Evolutionary conservation across 2,329 filamentous ascomycete genomes (phyloP).

Genomic region (Chrysosphaeria jannelii): DNA sequence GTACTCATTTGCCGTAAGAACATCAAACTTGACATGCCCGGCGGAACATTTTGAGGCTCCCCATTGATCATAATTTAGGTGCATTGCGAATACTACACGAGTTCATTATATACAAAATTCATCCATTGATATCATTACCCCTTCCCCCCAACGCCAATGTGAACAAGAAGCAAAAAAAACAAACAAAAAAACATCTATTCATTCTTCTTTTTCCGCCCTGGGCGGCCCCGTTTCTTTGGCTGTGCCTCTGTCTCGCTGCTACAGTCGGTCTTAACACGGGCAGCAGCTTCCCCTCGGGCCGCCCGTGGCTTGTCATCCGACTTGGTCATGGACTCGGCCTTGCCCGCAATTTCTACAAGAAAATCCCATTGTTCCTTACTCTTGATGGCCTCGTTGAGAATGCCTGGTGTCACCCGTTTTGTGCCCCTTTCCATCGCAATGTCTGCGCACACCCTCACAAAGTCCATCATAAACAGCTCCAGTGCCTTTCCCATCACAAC

Average conservation of each 20-base stretch:
- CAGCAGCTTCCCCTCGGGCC: conserved; percentile 1
- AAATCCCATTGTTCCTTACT: conserved; percentile 88
- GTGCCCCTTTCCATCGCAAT: conserved; percentile 58
- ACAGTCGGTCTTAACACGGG: conserved; percentile 3
- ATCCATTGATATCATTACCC: too few species aligned
- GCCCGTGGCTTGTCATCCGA: conserved; percentile 15
- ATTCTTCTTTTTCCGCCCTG: conserved; percentile 20
- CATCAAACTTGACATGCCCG: too few species aligned
- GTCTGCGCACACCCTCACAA: conserved; percentile 66
- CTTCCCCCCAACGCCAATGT: too few species aligned
- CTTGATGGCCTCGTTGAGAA: conserved; percentile 74
- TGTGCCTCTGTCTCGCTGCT: conserved; percentile 9
- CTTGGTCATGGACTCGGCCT: conserved; percentile 32
- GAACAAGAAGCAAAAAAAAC: too few species aligned
- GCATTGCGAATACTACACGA: too few species aligned
- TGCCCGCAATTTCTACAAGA: conserved; percentile 62
- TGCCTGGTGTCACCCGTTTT: conserved; percentile 66
- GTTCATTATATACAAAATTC: too few species aligned
- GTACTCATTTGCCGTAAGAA: too few species aligned
- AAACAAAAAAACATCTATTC: too few species aligned
- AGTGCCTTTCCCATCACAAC: conserved; percentile 88
- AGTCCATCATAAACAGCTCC: conserved; percentile 89
- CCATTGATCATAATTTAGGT: too few species aligned
- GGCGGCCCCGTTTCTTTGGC: conserved; percentile 6
- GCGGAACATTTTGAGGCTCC: too few species aligned